phyloP scores from a whole-genome alignment of 345 rosid genomes.

The Aquilaria yunnanensis region DNA sequence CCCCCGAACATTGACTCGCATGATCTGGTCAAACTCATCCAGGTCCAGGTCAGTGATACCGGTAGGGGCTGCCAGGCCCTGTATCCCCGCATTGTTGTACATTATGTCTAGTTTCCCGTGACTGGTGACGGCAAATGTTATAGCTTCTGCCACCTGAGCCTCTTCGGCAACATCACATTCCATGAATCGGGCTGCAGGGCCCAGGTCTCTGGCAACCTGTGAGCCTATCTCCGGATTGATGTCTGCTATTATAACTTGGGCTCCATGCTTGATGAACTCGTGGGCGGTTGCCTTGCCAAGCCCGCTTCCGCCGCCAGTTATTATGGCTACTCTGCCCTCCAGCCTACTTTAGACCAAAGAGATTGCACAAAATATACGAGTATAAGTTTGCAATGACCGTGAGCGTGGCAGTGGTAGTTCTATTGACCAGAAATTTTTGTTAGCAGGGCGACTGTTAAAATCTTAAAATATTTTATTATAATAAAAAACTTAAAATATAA shows the following conservation, averaged over 20 bases:
- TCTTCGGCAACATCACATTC: slow-evolving; percentile 55
- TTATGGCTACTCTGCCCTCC: slow-evolving; percentile 59
- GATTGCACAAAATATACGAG: neutral
- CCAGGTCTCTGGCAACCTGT: slow-evolving; percentile 32
- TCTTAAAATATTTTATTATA: too few species aligned
- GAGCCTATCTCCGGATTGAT: slow-evolving; percentile 25
- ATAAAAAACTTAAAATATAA: neutral
- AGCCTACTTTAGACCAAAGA: slow-evolving; percentile 27
- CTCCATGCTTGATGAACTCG: slow-evolving; percentile 53
- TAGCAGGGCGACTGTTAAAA: too few species aligned
- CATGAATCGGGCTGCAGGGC: slow-evolving; percentile 48
- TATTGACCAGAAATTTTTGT: too few species aligned
- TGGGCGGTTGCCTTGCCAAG: slow-evolving; percentile 68
- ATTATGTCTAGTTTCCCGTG: slow-evolving; percentile 67
- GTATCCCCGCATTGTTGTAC: slow-evolving; percentile 75
- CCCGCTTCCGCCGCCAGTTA: slow-evolving; percentile 83
- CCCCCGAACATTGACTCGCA: slow-evolving; percentile 60
- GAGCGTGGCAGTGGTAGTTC: too few species aligned
- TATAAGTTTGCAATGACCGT: too few species aligned
- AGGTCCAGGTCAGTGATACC: slow-evolving; percentile 64
- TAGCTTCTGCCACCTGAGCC: slow-evolving; percentile 49
- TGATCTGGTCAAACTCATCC: slow-evolving; percentile 56
- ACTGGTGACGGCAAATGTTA: slow-evolving; percentile 26
- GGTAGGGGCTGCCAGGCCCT: slow-evolving; percentile 38
- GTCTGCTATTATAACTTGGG: slow-evolving; percentile 54